Evolutionary conservation across 2,329 filamentous ascomycete genomes (phyloP), one percentile per base, ranked within the genome.

Genomic region (Didymella pinodella): DNA sequence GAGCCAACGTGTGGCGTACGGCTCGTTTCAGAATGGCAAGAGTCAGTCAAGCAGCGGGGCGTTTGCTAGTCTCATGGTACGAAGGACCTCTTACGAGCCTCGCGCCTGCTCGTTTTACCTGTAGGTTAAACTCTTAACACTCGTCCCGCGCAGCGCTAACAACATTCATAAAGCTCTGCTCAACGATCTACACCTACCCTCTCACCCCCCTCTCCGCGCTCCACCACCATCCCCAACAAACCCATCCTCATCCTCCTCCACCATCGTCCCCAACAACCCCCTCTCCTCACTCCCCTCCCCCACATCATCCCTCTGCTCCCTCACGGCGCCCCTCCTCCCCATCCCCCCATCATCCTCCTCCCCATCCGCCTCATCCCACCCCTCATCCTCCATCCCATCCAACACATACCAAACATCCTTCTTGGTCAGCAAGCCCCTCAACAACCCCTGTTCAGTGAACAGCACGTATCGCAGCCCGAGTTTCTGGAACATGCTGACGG

Each of bases 401-500:
- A 98, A 82, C 38, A 98, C 88, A 76, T 92, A 93, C 91, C 93
- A 98, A 32, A 96, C 89, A 78, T 99, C 95, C 81, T 99, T 99
- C 82, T 98, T 98, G 20, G 95, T 99, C 66, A 98, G 80, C 47
- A 99, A 77, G 0, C 95, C 95, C 75, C 92, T 88, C 38, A 99
- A 79, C 48, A 86, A 86, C 20, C 95, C 95, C 48, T 89, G 86
- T 65, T 97, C 91, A 38, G 87, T 88, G 75, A 98, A 96, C 3
- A 98, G 80, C 5, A 99, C 87, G 79, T 98, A 97, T 49, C 94
- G 86, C 62, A 99, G 80, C 20, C 95, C 95, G 8, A 99, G 86
- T 74, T 94, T 94, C 80, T 97, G 93, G 78, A 99, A 98, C 84
- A 99, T 96, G 57, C 86, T 89, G 25, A 96, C 89, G 3, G 91